A percentile compares a stretch with the other conserved stretches of the same genome.
phyloP scores from a whole-genome alignment of 2,329 filamentous ascomycete genomes.

The Neopestalotiopsis sp. region DNA sequence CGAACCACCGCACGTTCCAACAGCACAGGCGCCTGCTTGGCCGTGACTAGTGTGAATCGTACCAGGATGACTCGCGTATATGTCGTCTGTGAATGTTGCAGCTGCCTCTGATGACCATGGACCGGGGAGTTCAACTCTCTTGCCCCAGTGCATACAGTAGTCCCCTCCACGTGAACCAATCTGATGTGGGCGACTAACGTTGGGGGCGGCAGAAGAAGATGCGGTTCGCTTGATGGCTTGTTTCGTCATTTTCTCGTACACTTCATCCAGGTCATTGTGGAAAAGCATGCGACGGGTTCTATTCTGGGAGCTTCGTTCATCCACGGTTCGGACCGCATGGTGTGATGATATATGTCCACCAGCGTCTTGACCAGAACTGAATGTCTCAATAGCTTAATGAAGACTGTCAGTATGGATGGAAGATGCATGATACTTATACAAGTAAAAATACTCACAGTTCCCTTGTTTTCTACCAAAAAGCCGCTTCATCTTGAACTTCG shows the following conservation, averaged over 20 bases:
- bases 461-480: background rate
- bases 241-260: slow-evolving; percentile 8
- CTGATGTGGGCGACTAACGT: background rate
- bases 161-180: slow-evolving; percentile 19
- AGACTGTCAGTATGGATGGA: background rate
- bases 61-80: slow-evolving; percentile 16
- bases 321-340: slow-evolving; percentile 10
- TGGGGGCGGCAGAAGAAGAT: slow-evolving; percentile 6
- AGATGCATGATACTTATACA: no score
- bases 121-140: slow-evolving; percentile 13
- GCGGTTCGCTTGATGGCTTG: slow-evolving; percentile 9
- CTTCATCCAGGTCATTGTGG: slow-evolving; percentile 19
- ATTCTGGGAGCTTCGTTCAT: slow-evolving; percentile 2
- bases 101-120: slow-evolving; percentile 17
- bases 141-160: slow-evolving; percentile 16
- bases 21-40: slow-evolving; percentile 13
- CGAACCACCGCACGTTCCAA: slow-evolving; percentile 19
- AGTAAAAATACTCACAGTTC: background rate
- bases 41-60: slow-evolving; percentile 15
- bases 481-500: slow-evolving; percentile 8
- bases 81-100: slow-evolving; percentile 12
- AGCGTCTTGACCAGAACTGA: no score
- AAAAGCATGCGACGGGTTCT: slow-evolving; percentile 18
- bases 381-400: slow-evolving; percentile 8
- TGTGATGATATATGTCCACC: slow-evolving; percentile 18